Percentiles rank a stretch among this genome's conserved stretches.
These are phyloP conservation scores for Pseudocercospora cruenta DNA, from an alignment of 2,329 filamentous ascomycete genomes.

Conservation along the genomic window DNA sequence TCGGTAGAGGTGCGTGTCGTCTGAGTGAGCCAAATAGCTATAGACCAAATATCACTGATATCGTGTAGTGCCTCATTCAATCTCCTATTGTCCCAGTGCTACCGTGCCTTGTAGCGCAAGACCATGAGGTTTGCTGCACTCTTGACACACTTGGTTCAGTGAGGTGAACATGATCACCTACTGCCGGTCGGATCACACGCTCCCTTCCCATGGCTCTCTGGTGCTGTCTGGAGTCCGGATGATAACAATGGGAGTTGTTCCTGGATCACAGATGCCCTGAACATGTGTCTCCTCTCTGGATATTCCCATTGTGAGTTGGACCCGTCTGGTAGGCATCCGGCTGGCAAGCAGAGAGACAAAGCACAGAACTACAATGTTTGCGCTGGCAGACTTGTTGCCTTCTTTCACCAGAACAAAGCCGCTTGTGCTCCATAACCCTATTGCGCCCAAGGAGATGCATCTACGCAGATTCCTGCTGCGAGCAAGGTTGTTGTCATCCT, in stretches of 20 bases:
- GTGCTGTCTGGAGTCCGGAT: not conserved
- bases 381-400: not conserved
- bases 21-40: not conserved
- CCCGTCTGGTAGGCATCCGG: no score
- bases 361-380: not conserved
- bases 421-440: no score
- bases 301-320: no score
- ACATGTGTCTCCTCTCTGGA: not conserved
- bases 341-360: not conserved
- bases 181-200: not conserved
- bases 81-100: not conserved
- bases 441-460: no score
- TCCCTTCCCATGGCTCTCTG: not conserved
- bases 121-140: not conserved
- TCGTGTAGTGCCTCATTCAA: not conserved
- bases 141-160: not conserved
- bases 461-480: no score
- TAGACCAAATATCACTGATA: not conserved
- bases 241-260: not conserved
- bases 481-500: no score
- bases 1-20: not conserved
- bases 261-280: not conserved
- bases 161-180: not conserved
- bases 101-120: not conserved
- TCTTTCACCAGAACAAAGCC: not conserved